phyloP scores from a whole-genome alignment of 495 filamentous ascomycete species.

The Trichocladium uniseriatum region DNA sequence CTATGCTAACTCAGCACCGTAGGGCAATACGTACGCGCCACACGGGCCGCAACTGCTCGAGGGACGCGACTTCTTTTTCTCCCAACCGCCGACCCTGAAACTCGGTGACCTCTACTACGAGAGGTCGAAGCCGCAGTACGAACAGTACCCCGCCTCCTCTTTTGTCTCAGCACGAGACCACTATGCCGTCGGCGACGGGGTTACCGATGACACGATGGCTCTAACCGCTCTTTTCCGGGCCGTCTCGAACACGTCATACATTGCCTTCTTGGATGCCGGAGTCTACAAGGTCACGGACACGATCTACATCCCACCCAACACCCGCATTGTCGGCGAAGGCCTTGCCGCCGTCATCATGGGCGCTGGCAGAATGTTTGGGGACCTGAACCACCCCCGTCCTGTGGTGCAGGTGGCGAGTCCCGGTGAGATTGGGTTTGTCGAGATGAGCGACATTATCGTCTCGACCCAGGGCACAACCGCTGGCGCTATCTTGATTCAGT shows the following conservation, averaged over 20 bases:
- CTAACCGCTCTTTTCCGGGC: conserved; percentile 17
- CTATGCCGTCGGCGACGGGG: conserved; percentile 23
- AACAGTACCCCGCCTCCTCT: conserved; percentile 32
- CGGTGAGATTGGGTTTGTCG: conserved; percentile 44
- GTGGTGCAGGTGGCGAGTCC: conserved; percentile 44
- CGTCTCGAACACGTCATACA: conserved; percentile 26
- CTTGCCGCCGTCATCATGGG: conserved; percentile 39
- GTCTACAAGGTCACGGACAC: conserved; percentile 34
- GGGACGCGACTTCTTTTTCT: conserved; percentile 10
- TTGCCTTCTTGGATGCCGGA: conserved; percentile 60
- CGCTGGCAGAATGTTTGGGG: conserved; percentile 40
- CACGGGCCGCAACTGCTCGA: conserved; percentile 16
- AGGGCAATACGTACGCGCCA: conserved; percentile 22
- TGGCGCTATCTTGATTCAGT: conserved; percentile 64
- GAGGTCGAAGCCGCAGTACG: conserved; percentile 60
- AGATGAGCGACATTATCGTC: conserved; percentile 47
- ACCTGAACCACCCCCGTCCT: conserved; percentile 34
- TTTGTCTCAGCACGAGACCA: conserved; percentile 25
- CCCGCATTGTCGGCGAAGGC: conserved; percentile 34
- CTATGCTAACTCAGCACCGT: conserved; percentile 1
- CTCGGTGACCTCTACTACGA: conserved; percentile 47
- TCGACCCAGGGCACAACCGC: conserved; percentile 32
- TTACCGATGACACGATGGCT: conserved; percentile 25
- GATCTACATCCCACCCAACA: conserved; percentile 44
- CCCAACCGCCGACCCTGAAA: conserved; percentile 23